Base-by-base conservation (phyloP, 371 early-diverging fungal species). In the Quaeritorhiza haematococci region DNA sequence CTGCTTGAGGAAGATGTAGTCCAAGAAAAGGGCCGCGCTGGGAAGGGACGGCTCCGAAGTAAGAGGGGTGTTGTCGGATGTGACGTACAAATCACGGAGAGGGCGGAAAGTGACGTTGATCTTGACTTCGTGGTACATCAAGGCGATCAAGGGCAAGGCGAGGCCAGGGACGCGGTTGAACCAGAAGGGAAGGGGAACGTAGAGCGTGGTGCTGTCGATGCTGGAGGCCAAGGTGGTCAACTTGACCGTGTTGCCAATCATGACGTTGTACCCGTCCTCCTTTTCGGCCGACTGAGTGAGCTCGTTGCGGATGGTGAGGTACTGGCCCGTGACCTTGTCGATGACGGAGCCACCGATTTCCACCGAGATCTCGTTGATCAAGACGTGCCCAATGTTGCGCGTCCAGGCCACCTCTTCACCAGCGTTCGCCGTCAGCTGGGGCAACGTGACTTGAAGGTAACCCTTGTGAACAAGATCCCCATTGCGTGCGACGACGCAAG, bases 1-100 rank as follows among this genome's bases (percentile, higher is more conserved):
- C 26, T 7, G n/a, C 24, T 55, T 43, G n/a, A 55, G 46, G 55
- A 44, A 55, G 44, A 55, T 32, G 46, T 55, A 55, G 46, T 42
- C 46, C 6, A 55, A 42, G 46, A 28, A 55, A 13, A 55, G 46
- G 38, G 10, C 19, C 13, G 19, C 15, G n/a, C n/a, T n/a, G n/a
- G n/a, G n/a, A n/a, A n/a, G n/a, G 26, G 32, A 26, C 15, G 45
- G 42, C 42, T 8, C 19, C 33, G 8, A 15, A 13, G 38, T 17
- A 24, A 42, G 33, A n/a, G 55, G 27, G 24, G 23, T 28, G 24
- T 13, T 17, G 55, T 55, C 46, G 19, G 5, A 26, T 1, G 49
- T 49, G 33, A 55, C 26, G 55, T 30, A 29, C 17, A 45, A 21
- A 8, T 55, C 29, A 29, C 30, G n/a, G 32, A 27, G 7, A 19